Conservation (phyloP, 2,329 filamentous ascomycete genomes). For the Cladosporium velox region DNA sequence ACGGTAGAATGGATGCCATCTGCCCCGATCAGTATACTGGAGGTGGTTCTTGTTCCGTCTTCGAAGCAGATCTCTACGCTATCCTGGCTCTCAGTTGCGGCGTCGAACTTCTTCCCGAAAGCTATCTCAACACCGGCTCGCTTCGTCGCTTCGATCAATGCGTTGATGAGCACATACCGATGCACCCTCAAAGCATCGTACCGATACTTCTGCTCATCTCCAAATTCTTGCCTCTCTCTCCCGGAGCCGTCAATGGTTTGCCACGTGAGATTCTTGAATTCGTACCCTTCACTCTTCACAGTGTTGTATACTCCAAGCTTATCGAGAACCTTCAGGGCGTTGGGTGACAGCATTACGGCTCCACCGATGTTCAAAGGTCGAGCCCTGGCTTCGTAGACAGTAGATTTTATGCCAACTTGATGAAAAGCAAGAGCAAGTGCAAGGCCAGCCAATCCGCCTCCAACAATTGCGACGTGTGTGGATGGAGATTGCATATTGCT, state of each 20-base stretch:
- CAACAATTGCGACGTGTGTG: not conserved
- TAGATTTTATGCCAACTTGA: not conserved
- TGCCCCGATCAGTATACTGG: slow-evolving; percentile 7
- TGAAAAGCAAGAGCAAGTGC: not conserved
- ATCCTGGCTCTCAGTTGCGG: not conserved
- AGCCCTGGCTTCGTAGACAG: not conserved
- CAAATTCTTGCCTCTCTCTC: not conserved
- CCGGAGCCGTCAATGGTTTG: not conserved
- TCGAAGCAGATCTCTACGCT: not conserved
- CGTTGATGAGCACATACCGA: slow-evolving; percentile 8
- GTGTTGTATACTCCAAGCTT: not conserved
- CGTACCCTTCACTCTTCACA: slow-evolving; percentile 1
- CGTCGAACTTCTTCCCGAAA: slow-evolving; percentile 3
- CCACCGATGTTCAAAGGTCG: slow-evolving; percentile 1
- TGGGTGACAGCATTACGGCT: slow-evolving; percentile 1
- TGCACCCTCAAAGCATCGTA: not conserved
- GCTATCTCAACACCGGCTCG: not conserved
- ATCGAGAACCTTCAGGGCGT: slow-evolving; percentile 1
- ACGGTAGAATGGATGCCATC: slow-evolving; percentile 14
- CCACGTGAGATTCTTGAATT: not conserved
- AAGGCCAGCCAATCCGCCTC: not conserved
- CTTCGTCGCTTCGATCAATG: not conserved
- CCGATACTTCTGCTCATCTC: not conserved
- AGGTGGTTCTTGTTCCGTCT: not conserved
- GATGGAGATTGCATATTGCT: not conserved